These are phyloP conservation scores for Vigna nakashimae DNA, from an alignment of 306 rosid genomes.

Conservation along the genomic window DNA sequence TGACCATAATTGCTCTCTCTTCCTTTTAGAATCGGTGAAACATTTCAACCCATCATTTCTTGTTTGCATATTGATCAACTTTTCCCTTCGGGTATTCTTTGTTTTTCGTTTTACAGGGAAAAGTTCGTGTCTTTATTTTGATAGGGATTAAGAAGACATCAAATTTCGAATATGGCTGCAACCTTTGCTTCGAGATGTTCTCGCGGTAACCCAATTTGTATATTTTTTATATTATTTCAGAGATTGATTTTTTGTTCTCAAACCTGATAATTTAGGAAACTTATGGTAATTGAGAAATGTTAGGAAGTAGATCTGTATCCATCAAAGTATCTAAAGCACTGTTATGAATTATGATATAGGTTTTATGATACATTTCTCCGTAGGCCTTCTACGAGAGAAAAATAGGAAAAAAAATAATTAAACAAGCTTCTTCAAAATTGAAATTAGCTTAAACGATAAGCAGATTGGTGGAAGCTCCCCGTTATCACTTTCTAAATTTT, in stretches of 20 bases:
- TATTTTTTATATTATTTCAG: neutral
- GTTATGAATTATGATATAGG: no score
- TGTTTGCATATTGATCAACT: neutral
- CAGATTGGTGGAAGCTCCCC: no score
- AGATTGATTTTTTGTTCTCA: conserved; percentile 3
- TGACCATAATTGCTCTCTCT: neutral
- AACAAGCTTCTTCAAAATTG: no score
- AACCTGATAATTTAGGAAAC: neutral
- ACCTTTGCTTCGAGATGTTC: conserved; percentile 52
- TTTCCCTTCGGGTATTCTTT: neutral
- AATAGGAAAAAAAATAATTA: no score
- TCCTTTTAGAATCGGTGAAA: neutral
- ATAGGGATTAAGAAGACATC: conserved; percentile 1
- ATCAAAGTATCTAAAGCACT: no score
- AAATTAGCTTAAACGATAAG: no score
- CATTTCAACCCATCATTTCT: neutral
- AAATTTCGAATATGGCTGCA: conserved; percentile 41
- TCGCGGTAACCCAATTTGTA: conserved; percentile 32
- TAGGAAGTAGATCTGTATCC: no score
- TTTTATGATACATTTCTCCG: no score
- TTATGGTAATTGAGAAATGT: no score
- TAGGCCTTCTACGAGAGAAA: no score
- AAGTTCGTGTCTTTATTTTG: neutral
- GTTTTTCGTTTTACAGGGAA: neutral
- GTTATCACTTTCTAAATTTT: no score